Conservation (phyloP, 179 eudicot genomes). For the Beta lomatogona region DNA sequence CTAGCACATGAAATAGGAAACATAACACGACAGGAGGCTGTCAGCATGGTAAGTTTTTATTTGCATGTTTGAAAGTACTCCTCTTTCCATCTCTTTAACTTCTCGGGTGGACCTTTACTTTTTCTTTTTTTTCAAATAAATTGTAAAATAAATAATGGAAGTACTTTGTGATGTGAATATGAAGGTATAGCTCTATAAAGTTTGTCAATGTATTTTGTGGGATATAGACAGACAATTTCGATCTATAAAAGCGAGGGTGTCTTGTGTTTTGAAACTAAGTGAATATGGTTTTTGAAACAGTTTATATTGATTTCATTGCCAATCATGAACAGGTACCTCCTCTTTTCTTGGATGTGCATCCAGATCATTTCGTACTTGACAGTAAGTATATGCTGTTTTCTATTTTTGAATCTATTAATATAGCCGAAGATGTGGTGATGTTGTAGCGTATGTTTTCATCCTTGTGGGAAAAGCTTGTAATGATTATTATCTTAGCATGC, state of each 20-base stretch:
- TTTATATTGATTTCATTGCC: conserved; percentile 2
- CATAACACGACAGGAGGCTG: conserved; percentile 98
- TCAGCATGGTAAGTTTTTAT: conserved; percentile 80
- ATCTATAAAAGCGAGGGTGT: background rate
- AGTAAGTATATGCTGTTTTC: conserved; percentile 55
- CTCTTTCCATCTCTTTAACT: background rate
- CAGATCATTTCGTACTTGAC: conserved; percentile 90
- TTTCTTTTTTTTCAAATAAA: background rate
- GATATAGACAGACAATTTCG: background rate
- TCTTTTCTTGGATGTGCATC: conserved; percentile 80
- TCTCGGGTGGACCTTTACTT: too few species aligned
- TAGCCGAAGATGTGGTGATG: background rate
- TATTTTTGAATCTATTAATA: background rate
- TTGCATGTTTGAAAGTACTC: conserved; percentile 7
- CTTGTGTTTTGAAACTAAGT: background rate
- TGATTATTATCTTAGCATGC: background rate
- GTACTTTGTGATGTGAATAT: background rate
- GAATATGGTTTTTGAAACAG: background rate
- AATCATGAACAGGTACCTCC: conserved; percentile 78
- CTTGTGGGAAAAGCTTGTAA: background rate
- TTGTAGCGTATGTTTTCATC: background rate
- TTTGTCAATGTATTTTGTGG: background rate
- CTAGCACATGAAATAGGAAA: conserved; percentile 96
- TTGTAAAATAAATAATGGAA: background rate
- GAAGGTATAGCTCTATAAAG: background rate